Conservation (phyloP, 2,329 filamentous ascomycete species). For the Aschersonia sp. region DNA sequence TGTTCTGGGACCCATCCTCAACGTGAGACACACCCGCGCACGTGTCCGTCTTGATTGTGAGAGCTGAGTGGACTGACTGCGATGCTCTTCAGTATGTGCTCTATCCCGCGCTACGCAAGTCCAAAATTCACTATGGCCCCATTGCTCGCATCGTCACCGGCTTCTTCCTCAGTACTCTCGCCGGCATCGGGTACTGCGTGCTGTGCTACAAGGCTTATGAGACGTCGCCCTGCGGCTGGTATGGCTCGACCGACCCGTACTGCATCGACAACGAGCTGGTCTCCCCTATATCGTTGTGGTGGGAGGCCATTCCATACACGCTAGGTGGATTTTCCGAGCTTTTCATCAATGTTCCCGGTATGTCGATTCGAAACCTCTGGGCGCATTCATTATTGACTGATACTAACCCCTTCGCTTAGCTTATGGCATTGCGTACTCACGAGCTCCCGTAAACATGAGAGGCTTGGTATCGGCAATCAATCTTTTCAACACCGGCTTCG, state of each 20-base stretch:
- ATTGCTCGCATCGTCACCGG: conserved; percentile 43
- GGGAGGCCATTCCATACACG: conserved; percentile 10
- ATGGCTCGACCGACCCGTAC: conserved; percentile 10
- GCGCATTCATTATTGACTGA: not conserved
- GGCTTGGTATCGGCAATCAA: conserved; percentile 34
- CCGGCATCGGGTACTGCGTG: conserved; percentile 40
- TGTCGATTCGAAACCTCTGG: not conserved
- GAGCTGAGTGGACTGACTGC: not conserved
- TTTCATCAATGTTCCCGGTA: conserved; percentile 12
- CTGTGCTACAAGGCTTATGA: conserved; percentile 45
- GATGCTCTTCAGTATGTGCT: conserved; percentile 14
- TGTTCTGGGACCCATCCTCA: conserved; percentile 20
- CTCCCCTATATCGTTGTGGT: conserved; percentile 12
- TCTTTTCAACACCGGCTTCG: conserved; percentile 29
- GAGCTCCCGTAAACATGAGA: conserved; percentile 34
- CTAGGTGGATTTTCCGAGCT: conserved; percentile 15
- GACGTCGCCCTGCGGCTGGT: conserved; percentile 29
- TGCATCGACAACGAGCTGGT: conserved; percentile 10
- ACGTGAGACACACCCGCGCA: conserved; percentile 4
- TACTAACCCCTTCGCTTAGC: conserved; percentile 10
- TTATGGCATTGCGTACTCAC: conserved; percentile 36
- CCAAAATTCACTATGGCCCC: conserved; percentile 39
- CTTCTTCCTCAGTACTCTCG: conserved; percentile 32
- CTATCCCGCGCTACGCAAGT: conserved; percentile 40
- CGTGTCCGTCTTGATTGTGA: not conserved